phyloP scores from a whole-genome alignment of 2,329 filamentous ascomycete species.

The Fusarium drepaniforme region DNA sequence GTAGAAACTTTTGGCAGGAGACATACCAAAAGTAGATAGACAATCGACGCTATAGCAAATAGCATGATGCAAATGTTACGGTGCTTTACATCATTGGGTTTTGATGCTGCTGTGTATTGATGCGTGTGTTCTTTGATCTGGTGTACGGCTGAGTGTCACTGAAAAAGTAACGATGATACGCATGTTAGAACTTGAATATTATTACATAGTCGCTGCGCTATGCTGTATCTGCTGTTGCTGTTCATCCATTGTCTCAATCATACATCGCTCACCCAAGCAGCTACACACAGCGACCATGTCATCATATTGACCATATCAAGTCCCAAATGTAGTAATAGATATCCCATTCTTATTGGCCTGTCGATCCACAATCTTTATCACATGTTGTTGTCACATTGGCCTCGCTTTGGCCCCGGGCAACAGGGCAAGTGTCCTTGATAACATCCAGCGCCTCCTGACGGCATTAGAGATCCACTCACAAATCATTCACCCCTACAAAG shows the following conservation, averaged over 20 bases:
- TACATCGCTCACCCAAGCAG: background rate
- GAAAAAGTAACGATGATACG: background rate
- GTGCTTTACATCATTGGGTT: no score
- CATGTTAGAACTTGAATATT: background rate
- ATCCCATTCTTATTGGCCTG: background rate
- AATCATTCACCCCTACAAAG: background rate
- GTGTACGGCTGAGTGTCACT: no score
- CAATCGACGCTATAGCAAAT: background rate
- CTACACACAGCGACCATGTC: background rate
- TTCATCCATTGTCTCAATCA: background rate
- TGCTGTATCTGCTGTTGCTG: background rate
- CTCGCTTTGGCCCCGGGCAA: background rate
- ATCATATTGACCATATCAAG: background rate
- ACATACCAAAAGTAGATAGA: background rate
- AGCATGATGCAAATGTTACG: background rate
- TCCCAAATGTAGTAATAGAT: background rate
- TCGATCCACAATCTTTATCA: background rate
- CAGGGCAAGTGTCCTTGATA: background rate
- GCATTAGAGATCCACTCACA: background rate
- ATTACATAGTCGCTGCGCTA: background rate
- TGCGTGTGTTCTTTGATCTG: no score
- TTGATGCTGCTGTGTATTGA: no score
- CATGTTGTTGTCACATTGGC: background rate
- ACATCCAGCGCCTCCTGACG: background rate
- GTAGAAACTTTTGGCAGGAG: background rate